Evolutionary conservation across 176 grass and related monocot genomes (phyloP), one percentile per base, ranked within the genome.

Genomic region (Triticum turgidum): DNA sequence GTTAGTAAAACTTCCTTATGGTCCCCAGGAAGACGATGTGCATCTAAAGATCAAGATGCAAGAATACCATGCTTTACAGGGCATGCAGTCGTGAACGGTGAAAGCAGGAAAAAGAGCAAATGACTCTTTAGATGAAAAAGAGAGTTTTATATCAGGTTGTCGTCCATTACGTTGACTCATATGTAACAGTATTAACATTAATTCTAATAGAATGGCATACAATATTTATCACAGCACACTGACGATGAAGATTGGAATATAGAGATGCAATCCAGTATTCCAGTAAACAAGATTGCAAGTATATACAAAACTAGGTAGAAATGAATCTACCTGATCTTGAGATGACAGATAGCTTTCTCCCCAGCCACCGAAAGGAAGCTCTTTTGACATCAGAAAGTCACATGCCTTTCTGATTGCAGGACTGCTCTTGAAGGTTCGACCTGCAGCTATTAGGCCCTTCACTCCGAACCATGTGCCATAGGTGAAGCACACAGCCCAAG

Each of bases 341-440:
- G 87, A 98, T 11, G 97, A 98, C 69, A 98, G 83, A 88, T 98
- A 98, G 85, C 94, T 98, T 89, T 98, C 97, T 65, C 97, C 97
- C 97, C 97, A 98, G 49, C 94, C 97, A 86, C 97, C 97, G 2
- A 86, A 92, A 83, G 97, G 78, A 70, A 94, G 89, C 69, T 98
- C 87, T 86, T 96, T 96, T 58, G 96, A 98, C 45, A 98, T 84
- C 85, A 98, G 74, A 89, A 94, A 98, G 13, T 90, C 65, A 24
- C 97, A 94, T 87, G 94, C 92, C 79, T 96, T 98, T 78, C 88
- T 91, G 44, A 98, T 87, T 61, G 83, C 85, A 87, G 81, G 54
- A 80, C 92, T 91, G 54, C 42, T 96, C 44, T 96, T 77, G 29
- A 88, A 94, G 0, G 96, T 94, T 81, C 87, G 88, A 88, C 97